These are phyloP conservation scores for Xylaria curta DNA, from an alignment of 495 filamentous ascomycete genomes.

Conservation along the genomic window DNA sequence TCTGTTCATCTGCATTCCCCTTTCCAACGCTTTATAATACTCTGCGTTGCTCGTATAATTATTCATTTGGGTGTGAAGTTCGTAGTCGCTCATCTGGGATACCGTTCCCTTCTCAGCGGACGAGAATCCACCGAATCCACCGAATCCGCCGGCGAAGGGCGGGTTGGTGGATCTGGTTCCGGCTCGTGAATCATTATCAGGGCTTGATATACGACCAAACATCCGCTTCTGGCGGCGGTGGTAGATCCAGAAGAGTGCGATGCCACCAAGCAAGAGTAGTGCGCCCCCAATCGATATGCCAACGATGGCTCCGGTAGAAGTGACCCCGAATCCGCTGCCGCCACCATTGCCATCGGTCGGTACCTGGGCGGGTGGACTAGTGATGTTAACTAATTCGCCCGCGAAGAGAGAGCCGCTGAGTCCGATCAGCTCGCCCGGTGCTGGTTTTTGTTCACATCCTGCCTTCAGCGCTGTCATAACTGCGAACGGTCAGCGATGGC, in stretches of 20 bases:
- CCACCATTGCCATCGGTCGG: conserved; percentile 2
- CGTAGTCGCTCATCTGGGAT: conserved; percentile 32
- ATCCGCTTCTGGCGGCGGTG: conserved; percentile 45
- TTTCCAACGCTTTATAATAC: conserved; percentile 40
- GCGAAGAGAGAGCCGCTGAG: conserved; percentile 45
- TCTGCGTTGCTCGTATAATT: conserved; percentile 36
- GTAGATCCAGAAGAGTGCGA: conserved; percentile 50
- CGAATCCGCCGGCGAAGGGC: conserved; percentile 23
- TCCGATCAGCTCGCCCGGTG: conserved; percentile 40
- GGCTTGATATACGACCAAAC: conserved; percentile 21
- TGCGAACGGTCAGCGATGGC: conserved; percentile 26
- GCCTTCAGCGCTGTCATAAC: conserved; percentile 48
- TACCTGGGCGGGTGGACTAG: conserved; percentile 32
- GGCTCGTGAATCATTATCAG: conserved; percentile 23
- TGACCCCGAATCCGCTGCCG: conserved; percentile 25
- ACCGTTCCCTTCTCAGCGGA: conserved; percentile 1
- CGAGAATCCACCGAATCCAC: conserved; percentile 24
- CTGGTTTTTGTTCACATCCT: conserved; percentile 49
- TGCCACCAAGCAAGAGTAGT: conserved; percentile 46
- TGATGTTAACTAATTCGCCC: conserved; percentile 42
- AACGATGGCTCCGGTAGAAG: conserved; percentile 53
- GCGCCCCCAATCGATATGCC: conserved; percentile 51
- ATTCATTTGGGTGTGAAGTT: conserved; percentile 32
- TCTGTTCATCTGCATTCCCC: conserved; percentile 21
- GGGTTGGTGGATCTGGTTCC: conserved; percentile 31